These are phyloP conservation scores for Chlorella ohadii DNA, from an alignment of 139 green algal species.

Conservation along the genomic window DNA sequence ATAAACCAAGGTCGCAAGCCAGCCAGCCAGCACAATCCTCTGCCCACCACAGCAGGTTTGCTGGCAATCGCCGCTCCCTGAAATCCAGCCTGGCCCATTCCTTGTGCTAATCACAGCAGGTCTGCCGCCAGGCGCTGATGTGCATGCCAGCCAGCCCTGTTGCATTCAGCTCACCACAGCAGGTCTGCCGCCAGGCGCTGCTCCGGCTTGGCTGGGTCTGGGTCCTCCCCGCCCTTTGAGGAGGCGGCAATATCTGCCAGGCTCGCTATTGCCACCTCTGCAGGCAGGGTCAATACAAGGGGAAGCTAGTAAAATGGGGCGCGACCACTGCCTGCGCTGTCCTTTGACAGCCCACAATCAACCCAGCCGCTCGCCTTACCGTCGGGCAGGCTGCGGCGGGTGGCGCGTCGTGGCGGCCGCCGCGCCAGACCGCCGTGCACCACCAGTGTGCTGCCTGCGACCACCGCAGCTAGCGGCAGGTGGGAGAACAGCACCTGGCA, in stretches of 20 bases:
- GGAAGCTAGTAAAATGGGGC: too few relatives aligned
- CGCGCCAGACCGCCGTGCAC: conserved; percentile 83
- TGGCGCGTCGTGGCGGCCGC: not conserved
- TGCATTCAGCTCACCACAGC: too few relatives aligned
- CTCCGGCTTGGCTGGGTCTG: conserved; percentile 58
- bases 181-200: conserved; percentile 71
- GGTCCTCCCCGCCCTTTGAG: conserved; percentile 84
- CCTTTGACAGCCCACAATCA: too few relatives aligned
- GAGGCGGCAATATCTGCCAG: conserved; percentile 75
- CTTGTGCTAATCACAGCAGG: not conserved
- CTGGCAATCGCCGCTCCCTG: too few relatives aligned
- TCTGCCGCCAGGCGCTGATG: conserved; percentile 75
- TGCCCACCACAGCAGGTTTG: too few relatives aligned
- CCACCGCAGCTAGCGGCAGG: conserved; percentile 80
- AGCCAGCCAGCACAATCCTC: too few relatives aligned
- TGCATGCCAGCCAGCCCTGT: too few relatives aligned
- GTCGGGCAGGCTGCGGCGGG: not conserved
- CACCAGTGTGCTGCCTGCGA: conserved; percentile 77
- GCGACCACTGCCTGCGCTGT: too few relatives aligned
- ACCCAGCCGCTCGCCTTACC: not conserved
- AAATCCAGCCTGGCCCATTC: too few relatives aligned
- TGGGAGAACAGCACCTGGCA: conserved; percentile 76
- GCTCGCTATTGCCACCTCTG: conserved; percentile 51
- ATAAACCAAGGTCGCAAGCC: too few relatives aligned
- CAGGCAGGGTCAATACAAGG: not conserved